Evolutionary conservation across 345 rosid genomes (phyloP).

Genomic region (Ceriops zippeliana): DNA sequence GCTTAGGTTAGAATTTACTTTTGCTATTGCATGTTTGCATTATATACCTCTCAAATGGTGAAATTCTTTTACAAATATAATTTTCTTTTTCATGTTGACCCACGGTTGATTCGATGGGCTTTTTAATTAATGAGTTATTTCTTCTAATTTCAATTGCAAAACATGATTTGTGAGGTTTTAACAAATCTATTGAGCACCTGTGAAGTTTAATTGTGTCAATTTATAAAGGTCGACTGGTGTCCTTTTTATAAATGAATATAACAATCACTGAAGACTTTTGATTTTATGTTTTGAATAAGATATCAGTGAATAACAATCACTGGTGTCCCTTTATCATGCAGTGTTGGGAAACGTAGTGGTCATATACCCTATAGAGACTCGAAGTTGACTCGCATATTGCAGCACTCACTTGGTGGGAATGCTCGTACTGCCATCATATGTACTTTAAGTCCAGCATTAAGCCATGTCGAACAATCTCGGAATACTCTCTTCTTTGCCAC

Average conservation of each 20-base stretch:
- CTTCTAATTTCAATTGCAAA: too few relatives aligned
- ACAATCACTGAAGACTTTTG: not conserved
- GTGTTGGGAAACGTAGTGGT: conserved; percentile 94
- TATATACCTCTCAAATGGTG: not conserved
- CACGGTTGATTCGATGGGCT: not conserved
- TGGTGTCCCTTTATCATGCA: conserved; percentile 12
- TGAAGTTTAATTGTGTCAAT: too few relatives aligned
- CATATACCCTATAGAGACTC: conserved; percentile 97
- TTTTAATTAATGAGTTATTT: not conserved
- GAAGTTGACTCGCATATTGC: conserved; percentile 93
- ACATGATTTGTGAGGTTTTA: too few relatives aligned
- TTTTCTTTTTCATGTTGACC: not conserved
- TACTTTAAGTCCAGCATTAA: conserved; percentile 86
- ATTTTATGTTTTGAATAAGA: not conserved
- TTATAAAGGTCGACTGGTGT: too few relatives aligned
- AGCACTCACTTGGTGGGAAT: conserved; percentile 99
- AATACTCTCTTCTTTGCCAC: conserved; percentile 94
- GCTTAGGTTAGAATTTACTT: conserved; percentile 56
- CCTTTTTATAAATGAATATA: too few relatives aligned
- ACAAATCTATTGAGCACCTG: too few relatives aligned
- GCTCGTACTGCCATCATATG: conserved; percentile 98
- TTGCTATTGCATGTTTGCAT: not conserved
- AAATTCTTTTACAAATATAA: too few relatives aligned
- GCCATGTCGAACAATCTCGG: conserved; percentile 95
- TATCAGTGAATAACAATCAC: not conserved